A percentile compares a stretch with the other conserved stretches of the same genome.
Conservation (phyloP, 140 eudicot genomes). For the Anethum foeniculum region DNA sequence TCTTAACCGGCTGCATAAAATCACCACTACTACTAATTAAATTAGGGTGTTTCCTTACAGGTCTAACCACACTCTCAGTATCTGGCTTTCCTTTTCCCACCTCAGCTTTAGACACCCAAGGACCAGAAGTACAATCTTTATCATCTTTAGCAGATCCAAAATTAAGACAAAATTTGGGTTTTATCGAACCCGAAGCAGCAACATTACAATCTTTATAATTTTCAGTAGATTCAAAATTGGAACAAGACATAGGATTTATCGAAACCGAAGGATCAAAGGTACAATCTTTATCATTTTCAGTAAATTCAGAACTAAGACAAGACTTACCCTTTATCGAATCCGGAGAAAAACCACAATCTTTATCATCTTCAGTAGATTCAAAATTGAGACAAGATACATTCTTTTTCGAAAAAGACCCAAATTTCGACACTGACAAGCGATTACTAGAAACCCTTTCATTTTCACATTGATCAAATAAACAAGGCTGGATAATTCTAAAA, state of each 20-base stretch:
- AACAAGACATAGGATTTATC: conserved; percentile 13
- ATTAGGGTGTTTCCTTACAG: conserved; percentile 43
- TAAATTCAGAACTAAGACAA: conserved; percentile 32
- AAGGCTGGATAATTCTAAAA: conserved; percentile 29
- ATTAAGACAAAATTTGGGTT: conserved; percentile 20
- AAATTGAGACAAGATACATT: conserved; percentile 24
- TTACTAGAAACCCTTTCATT: conserved; percentile 26
- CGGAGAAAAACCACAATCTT: neutral
- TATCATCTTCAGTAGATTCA: conserved; percentile 28
- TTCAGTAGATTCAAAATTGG: conserved; percentile 36
- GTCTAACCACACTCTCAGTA: conserved; percentile 23
- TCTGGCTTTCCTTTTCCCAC: conserved; percentile 16
- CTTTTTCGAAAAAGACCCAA: conserved; percentile 39
- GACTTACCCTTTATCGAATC: conserved; percentile 7
- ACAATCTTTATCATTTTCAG: conserved; percentile 17
- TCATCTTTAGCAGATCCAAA: conserved; percentile 29
- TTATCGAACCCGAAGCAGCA: neutral
- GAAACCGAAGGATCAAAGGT: neutral
- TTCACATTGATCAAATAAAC: conserved; percentile 12
- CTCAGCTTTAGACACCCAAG: conserved; percentile 11
- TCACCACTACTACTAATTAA: conserved; percentile 35
- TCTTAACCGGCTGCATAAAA: conserved; percentile 19
- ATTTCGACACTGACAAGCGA: conserved; percentile 26
- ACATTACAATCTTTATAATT: conserved; percentile 9
- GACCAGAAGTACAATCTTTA: neutral